Conservation (phyloP, 2,329 filamentous ascomycete genomes). For the Dactylellina haptotyla region DNA sequence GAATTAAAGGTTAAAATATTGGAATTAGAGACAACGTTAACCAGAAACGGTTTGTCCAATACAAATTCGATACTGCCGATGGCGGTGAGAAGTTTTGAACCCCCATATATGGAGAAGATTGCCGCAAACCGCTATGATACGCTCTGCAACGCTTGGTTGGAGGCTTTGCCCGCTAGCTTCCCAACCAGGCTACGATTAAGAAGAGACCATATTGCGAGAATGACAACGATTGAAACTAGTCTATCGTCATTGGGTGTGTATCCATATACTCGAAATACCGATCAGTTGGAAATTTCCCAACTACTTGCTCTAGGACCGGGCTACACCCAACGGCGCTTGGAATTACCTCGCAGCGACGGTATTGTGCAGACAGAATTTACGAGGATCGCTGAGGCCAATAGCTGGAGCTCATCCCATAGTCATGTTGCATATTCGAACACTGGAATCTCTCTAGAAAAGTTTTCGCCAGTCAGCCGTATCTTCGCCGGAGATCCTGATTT, state of each 20-base stretch:
- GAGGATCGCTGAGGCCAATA: not conserved
- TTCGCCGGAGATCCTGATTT: slow-evolving; percentile 14
- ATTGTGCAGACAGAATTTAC: not conserved
- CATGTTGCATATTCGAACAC: not conserved
- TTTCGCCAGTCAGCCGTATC: slow-evolving; percentile 18
- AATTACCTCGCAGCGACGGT: not conserved
- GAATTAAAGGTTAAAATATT: slow-evolving; percentile 5
- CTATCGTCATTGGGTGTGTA: slow-evolving; percentile 38
- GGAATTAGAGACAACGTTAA: not conserved
- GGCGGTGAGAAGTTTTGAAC: not conserved
- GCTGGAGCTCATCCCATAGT: not conserved
- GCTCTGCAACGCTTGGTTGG: slow-evolving; percentile 33
- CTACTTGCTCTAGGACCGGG: not conserved
- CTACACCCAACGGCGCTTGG: not conserved
- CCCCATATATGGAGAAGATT: no score
- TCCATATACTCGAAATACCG: not conserved
- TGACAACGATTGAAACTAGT: slow-evolving; percentile 26
- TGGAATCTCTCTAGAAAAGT: slow-evolving; percentile 31
- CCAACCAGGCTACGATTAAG: slow-evolving; percentile 34
- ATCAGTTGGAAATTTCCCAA: not conserved
- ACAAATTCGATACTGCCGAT: not conserved
- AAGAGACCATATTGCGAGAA: slow-evolving; percentile 45
- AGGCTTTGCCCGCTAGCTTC: slow-evolving; percentile 9
- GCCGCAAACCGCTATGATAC: slow-evolving; percentile 27
- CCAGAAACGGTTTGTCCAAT: not conserved